Base-by-base conservation (phyloP, 2,329 filamentous ascomycete species). In the Scleromitrula shiraiana region DNA sequence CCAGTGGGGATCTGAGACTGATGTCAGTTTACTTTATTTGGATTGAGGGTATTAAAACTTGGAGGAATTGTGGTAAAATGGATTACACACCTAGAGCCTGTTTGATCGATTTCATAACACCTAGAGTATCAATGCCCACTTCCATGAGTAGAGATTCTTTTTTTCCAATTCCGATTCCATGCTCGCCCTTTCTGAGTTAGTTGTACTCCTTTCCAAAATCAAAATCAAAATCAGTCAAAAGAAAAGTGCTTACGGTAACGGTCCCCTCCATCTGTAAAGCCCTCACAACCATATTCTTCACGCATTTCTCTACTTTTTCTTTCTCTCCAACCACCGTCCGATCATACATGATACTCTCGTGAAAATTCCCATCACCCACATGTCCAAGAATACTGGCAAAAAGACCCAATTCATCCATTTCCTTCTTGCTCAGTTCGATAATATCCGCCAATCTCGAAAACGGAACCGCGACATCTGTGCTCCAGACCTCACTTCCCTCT, bases 221-320 rank as follows among this genome's bases (percentile, higher is more conserved):
- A 49, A 8, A 1, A 43, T 8, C 15, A 30, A 38, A 15, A 2
- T 24, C 51, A 59, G n/a, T n/a, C n/a, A n/a, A n/a, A n/a, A n/a
- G n/a, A n/a, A n/a, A n/a, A n/a, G n/a, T n/a, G n/a, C 61, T 62
- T 66, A 72, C 70, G 0, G 89, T 94, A 64, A 87, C 93, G 5
- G 89, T 95, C 1, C 90, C 88, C 51, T 95, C 90, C 89, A 96
- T 95, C 55, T 91, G 87, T 20, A 96, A 67, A 2, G 89, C 90
- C n/a, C 88, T 78, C 56, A 85, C 77, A 17, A 95, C 88, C 89
- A 96, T 95, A 58, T 88, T 83, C 62, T 90, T 82, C 39, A 96
- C 88, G 54, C 87, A 88, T 46, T 74, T 76, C 63, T 93, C 86
- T 1, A 93, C 88, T 56, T 84, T 85, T 35, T 76, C 82, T 48